A percentile compares a stretch with the other conserved stretches of the same genome.
Evolutionary conservation across 1,284 basidiomycete genomes (phyloP).

Genomic region (Austroboletus niveus): DNA sequence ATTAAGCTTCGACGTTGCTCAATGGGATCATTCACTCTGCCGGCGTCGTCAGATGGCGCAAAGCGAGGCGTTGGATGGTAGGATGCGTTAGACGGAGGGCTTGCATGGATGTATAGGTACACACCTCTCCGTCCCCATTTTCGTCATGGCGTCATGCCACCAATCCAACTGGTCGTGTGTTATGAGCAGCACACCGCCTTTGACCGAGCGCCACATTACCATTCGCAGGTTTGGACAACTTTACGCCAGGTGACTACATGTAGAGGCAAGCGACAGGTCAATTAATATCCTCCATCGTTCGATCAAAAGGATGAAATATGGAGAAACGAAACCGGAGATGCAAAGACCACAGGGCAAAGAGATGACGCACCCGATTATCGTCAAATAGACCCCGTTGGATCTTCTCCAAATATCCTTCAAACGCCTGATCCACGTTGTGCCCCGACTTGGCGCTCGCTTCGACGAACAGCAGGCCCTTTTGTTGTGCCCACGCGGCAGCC

Average conservation of each 20-base stretch:
- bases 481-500: constrained; percentile 66
- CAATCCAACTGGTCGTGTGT: constrained; percentile 1
- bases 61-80: constrained; percentile 12
- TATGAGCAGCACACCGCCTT: constrained; percentile 32
- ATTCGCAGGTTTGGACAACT: constrained; percentile 30
- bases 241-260: constrained; percentile 35
- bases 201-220: constrained; percentile 28
- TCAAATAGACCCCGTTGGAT: constrained; percentile 75
- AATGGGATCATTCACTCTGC: no score
- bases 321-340: background rate
- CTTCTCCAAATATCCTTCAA: constrained; percentile 74
- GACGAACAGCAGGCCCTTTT: constrained; percentile 79
- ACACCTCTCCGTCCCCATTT: constrained; percentile 9
- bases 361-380: constrained; percentile 63
- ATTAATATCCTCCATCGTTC: no score
- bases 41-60: no score
- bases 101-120: no score
- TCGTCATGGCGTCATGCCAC: constrained; percentile 7
- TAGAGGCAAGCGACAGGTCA: background rate
- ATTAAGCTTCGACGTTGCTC: no score
- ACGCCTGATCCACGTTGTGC: constrained; percentile 73
- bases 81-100: no score
- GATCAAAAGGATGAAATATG: no score
- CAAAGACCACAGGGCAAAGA: background rate
- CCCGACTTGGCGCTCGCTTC: constrained; percentile 87